Evolutionary conservation across 2,329 filamentous ascomycete species (phyloP).

Genomic region (Endocalyx cinctus): DNA sequence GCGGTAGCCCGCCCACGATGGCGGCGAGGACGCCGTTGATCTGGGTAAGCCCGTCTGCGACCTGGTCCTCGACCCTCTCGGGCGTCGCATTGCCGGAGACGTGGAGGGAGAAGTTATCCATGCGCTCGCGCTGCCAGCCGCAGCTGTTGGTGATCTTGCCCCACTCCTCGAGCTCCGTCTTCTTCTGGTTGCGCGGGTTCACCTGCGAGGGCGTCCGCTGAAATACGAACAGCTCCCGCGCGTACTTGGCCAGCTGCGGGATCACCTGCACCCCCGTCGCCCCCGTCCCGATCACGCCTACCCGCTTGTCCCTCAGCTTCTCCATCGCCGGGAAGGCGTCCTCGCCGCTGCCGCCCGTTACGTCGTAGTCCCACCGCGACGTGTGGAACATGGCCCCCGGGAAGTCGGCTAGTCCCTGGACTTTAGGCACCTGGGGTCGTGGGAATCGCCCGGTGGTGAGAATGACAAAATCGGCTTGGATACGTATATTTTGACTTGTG

Average conservation of each 20-base stretch:
- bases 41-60: too few relatives aligned
- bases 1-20: too few relatives aligned
- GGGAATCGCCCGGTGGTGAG: conserved; percentile 34
- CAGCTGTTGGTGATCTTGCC: conserved; percentile 26
- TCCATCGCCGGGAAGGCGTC: conserved; percentile 32
- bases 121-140: conserved; percentile 47
- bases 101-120: conserved; percentile 37
- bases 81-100: conserved; percentile 30
- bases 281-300: conserved; percentile 47
- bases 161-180: conserved; percentile 36
- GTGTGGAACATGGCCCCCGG: conserved; percentile 41
- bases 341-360: conserved; percentile 35
- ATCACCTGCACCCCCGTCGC: conserved; percentile 43
- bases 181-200: conserved; percentile 17
- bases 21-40: too few relatives aligned
- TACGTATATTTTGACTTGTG: too few relatives aligned
- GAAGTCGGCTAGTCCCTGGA: conserved; percentile 35
- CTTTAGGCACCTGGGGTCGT: conserved; percentile 37
- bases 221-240: conserved; percentile 48
- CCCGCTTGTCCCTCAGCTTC: conserved; percentile 41
- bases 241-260: conserved; percentile 40
- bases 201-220: conserved; percentile 45
- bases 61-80: conserved; percentile 31
- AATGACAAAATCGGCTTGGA: conserved; percentile 36
- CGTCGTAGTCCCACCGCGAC: conserved; percentile 39